These are phyloP conservation scores for Backusella tuberculispora DNA, from an alignment of 192 early-diverging fungal species.

Conservation along the genomic window DNA sequence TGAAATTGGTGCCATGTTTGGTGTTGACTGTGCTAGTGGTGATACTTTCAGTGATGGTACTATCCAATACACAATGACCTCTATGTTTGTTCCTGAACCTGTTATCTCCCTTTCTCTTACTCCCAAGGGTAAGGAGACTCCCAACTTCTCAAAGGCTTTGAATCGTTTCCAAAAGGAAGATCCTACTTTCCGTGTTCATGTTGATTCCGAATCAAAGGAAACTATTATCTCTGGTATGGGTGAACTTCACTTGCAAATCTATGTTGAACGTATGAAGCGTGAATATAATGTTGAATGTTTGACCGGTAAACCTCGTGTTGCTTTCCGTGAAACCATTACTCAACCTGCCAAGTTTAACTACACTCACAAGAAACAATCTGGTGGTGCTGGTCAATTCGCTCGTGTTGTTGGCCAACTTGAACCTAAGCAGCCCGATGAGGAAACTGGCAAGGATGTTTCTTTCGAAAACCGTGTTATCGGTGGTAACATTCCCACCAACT, in stretches of 20 bases:
- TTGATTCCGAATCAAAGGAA: slow-evolving; percentile 82
- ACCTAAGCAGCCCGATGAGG: slow-evolving; percentile 69
- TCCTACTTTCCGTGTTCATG: slow-evolving; percentile 83
- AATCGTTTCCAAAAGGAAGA: slow-evolving; percentile 86
- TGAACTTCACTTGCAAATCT: slow-evolving; percentile 88
- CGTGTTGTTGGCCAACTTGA: slow-evolving; percentile 92
- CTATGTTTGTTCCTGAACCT: slow-evolving; percentile 97
- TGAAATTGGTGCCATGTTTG: slow-evolving; percentile 98
- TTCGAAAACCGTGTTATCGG: slow-evolving; percentile 90
- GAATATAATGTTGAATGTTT: slow-evolving; percentile 96
- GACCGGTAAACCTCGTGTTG: slow-evolving; percentile 97
- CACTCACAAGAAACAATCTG: slow-evolving; percentile 99
- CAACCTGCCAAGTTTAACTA: slow-evolving; percentile 82
- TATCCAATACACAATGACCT: slow-evolving; percentile 83
- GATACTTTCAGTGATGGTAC: slow-evolving; percentile 96
- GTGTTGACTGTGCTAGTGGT: slow-evolving; percentile 94
- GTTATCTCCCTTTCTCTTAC: slow-evolving; percentile 94
- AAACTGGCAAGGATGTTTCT: slow-evolving; percentile 62
- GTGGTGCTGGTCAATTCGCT: slow-evolving; percentile 96
- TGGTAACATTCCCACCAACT: slow-evolving; percentile 93
- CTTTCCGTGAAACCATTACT: slow-evolving; percentile 94
- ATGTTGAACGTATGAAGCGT: slow-evolving; percentile 98
- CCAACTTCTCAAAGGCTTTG: slow-evolving; percentile 69
- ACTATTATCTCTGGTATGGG: slow-evolving; percentile 91
- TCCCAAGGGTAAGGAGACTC: slow-evolving; percentile 88